These are phyloP conservation scores for Saussurea involucrata DNA, from an alignment of 129 eudicot species.

Conservation along the genomic window DNA sequence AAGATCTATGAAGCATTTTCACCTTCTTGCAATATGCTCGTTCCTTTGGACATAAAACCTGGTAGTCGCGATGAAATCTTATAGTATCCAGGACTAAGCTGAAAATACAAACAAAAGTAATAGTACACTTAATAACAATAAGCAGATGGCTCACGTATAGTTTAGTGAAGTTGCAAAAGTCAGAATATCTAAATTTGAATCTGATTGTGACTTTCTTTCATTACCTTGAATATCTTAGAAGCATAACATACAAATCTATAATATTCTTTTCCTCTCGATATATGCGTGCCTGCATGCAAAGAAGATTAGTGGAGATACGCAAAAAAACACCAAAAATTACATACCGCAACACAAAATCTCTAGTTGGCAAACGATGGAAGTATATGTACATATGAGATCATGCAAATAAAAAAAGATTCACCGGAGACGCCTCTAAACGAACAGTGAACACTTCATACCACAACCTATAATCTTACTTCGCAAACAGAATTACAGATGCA, in stretches of 20 bases:
- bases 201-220: conserved; percentile 4
- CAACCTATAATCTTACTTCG: not conserved
- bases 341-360: not conserved
- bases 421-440: conserved; percentile 1
- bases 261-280: conserved; percentile 79
- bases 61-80: conserved; percentile 86
- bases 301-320: conserved; percentile 3
- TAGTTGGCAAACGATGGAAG: not conserved
- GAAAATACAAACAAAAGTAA: conserved; percentile 17
- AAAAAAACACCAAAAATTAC: conserved; percentile 1
- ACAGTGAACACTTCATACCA: not conserved
- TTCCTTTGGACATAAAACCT: conserved; percentile 50
- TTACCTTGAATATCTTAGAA: conserved; percentile 92
- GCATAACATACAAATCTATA: conserved; percentile 84
- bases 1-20: conserved; percentile 9
- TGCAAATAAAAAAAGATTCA: conserved; percentile 10
- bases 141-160: not conserved
- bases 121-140: conserved; percentile 12
- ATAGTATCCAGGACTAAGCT: conserved; percentile 93
- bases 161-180: not conserved
- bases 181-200: not conserved
- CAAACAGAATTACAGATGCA: conserved; percentile 1
- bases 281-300: conserved; percentile 60
- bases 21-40: conserved; percentile 66
- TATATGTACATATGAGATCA: conserved; percentile 5